These are phyloP conservation scores for Lanmaoa pseudosensibilis DNA, from an alignment of 768 basidiomycete genomes.

Conservation along the genomic window DNA sequence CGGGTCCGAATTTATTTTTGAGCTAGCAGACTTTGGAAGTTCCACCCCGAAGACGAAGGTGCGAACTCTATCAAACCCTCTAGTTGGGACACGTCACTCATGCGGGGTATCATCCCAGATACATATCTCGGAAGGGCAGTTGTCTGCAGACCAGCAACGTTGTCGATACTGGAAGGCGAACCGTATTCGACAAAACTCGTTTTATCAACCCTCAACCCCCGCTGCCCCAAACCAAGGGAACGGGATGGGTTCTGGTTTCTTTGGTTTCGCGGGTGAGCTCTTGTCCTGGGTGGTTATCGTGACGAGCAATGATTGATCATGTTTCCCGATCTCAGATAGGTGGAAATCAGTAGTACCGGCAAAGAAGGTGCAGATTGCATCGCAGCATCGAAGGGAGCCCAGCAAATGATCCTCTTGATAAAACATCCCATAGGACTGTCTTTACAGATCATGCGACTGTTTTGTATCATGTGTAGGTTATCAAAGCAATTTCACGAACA, in stretches of 20 bases:
- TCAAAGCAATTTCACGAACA: not conserved
- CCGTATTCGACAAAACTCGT: conserved; percentile 29
- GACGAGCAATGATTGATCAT: not conserved
- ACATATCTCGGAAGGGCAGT: conserved; percentile 26
- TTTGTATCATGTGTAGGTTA: conserved; percentile 8
- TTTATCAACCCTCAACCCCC: conserved; percentile 28
- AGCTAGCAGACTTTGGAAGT: conserved; percentile 25
- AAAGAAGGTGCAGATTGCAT: conserved; percentile 21
- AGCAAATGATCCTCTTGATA: not conserved
- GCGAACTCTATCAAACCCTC: not conserved
- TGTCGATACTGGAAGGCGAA: conserved; percentile 33
- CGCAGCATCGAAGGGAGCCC: conserved; percentile 6
- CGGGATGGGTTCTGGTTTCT: conserved; percentile 17
- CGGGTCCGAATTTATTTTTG: conserved; percentile 27
- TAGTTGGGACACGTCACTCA: not conserved
- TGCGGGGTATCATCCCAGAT: conserved; percentile 9
- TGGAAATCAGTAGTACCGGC: conserved; percentile 24
- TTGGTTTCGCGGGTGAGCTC: conserved; percentile 23
- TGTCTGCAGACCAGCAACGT: conserved; percentile 25
- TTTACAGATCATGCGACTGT: not conserved
- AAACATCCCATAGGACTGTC: not conserved
- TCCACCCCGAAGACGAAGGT: conserved; percentile 34
- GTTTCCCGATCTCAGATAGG: conserved; percentile 15
- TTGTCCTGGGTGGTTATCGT: not conserved
- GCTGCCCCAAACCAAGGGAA: conserved; percentile 8